Conservation (phyloP, 352 stramenopile species). For the Phytopythium ostracodes region DNA sequence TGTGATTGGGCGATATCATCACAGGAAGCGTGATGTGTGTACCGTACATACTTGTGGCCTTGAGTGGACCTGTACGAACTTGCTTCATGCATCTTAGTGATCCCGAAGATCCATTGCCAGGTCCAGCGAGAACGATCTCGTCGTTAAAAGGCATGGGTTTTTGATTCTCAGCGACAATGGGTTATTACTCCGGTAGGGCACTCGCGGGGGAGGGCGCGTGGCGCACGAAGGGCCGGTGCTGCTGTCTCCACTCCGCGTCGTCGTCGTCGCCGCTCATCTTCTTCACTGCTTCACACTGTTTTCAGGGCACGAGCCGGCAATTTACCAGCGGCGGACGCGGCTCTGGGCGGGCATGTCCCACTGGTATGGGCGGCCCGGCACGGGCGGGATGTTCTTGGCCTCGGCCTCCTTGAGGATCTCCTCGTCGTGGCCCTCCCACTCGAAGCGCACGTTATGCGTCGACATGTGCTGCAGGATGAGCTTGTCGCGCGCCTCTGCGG, state of each 20-base stretch:
- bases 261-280: neutral
- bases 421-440: slow-evolving; percentile 72
- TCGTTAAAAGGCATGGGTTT: neutral
- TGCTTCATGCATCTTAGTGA: too few relatives aligned
- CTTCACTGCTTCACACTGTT: too few relatives aligned
- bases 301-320: neutral
- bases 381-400: slow-evolving; percentile 68
- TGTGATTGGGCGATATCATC: neutral
- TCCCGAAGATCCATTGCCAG: too few relatives aligned
- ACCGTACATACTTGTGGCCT: too few relatives aligned
- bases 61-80: too few relatives aligned
- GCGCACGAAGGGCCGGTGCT: too few relatives aligned
- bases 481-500: slow-evolving; percentile 53
- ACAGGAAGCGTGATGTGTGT: slow-evolving; percentile 1
- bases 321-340: slow-evolving; percentile 68
- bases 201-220: too few relatives aligned
- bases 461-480: slow-evolving; percentile 62
- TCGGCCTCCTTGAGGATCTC: slow-evolving; percentile 72
- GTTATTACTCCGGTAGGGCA: neutral
- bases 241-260: too few relatives aligned
- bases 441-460: slow-evolving; percentile 80
- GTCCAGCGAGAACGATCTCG: neutral
- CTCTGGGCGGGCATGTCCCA: slow-evolving; percentile 66
- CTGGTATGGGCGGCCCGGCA: slow-evolving; percentile 60
- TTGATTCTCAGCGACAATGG: neutral